A percentile compares a stretch with the other conserved stretches of the same genome.
phyloP scores from a whole-genome alignment of 2,329 filamentous ascomycete genomes.

The Cladosporium sp. region DNA sequence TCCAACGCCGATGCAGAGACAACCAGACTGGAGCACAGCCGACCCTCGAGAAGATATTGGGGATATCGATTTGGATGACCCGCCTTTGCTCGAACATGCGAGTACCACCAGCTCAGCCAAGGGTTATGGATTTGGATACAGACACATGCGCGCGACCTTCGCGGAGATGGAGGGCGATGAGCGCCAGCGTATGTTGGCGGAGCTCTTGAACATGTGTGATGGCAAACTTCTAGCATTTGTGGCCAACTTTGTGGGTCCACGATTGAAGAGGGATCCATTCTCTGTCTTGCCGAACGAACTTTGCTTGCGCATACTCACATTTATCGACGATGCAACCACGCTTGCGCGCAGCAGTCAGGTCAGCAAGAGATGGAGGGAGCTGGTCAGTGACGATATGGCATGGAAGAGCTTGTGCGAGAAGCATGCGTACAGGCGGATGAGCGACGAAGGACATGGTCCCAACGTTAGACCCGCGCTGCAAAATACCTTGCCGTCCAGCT shows the following conservation, averaged over 20 bases:
- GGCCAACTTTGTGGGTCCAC: slow-evolving; percentile 89
- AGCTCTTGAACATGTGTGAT: slow-evolving; percentile 90
- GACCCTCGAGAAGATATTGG: slow-evolving; percentile 82
- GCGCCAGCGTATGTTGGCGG: slow-evolving; percentile 78
- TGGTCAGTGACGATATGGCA: slow-evolving; percentile 93
- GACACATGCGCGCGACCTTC: slow-evolving; percentile 79
- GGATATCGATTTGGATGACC: slow-evolving; percentile 35
- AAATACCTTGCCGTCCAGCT: slow-evolving; percentile 22
- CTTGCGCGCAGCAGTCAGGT: slow-evolving; percentile 92
- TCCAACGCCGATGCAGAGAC: slow-evolving; percentile 63
- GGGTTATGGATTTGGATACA: slow-evolving; percentile 50
- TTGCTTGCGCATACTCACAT: slow-evolving; percentile 90
- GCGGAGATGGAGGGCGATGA: slow-evolving; percentile 73
- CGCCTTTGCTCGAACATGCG: slow-evolving; percentile 28
- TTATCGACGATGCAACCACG: slow-evolving; percentile 95
- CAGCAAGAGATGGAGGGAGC: slow-evolving; percentile 89
- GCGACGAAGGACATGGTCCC: slow-evolving; percentile 42
- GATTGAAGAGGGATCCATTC: slow-evolving; percentile 95
- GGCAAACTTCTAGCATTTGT: slow-evolving; percentile 95
- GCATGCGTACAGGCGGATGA: slow-evolving; percentile 74
- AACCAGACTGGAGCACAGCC: slow-evolving; percentile 74
- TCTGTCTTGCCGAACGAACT: slow-evolving; percentile 88
- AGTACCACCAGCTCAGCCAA: slow-evolving; percentile 30
- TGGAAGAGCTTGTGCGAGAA: slow-evolving; percentile 98
- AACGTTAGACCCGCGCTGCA: slow-evolving; percentile 4